Percentiles rank a stretch among this genome's conserved stretches.
Evolutionary conservation across 306 rosid genomes (phyloP).

Genomic region (Sicyos baderoa): DNA sequence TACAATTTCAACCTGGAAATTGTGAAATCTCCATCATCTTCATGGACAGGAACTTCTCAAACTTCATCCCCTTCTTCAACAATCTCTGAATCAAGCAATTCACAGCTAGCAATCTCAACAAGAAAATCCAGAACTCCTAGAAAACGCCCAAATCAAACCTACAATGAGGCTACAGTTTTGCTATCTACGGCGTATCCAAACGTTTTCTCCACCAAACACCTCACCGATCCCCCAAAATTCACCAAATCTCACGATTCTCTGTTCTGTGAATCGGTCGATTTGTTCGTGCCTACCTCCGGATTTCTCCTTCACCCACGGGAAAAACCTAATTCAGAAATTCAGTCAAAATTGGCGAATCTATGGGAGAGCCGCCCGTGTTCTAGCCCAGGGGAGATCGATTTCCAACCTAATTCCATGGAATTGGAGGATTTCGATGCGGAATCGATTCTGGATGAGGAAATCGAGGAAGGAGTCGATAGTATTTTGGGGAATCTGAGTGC

Average conservation of each 20-base stretch:
- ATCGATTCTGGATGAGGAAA: slow-evolving; percentile 80
- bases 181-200: slow-evolving; percentile 84
- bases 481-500: slow-evolving; percentile 56
- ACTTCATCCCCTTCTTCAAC: slow-evolving; percentile 73
- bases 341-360: slow-evolving; percentile 29
- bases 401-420: slow-evolving; percentile 37
- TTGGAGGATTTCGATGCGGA: slow-evolving; percentile 72
- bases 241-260: slow-evolving; percentile 32
- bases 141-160: slow-evolving; percentile 85
- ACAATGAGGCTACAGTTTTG: slow-evolving; percentile 82
- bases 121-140: slow-evolving; percentile 66
- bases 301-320: slow-evolving; percentile 38
- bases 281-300: slow-evolving; percentile 46
- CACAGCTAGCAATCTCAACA: slow-evolving; percentile 41
- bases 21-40: slow-evolving; percentile 47
- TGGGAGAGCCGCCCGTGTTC: slow-evolving; percentile 36
- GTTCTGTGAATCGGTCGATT: slow-evolving; percentile 35
- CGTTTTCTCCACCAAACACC: slow-evolving; percentile 53
- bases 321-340: slow-evolving; percentile 27
- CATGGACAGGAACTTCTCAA: slow-evolving; percentile 49
- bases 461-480: slow-evolving; percentile 79
- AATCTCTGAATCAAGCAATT: slow-evolving; percentile 35
- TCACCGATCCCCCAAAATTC: slow-evolving; percentile 30
- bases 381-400: slow-evolving; percentile 69
- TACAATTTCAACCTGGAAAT: slow-evolving; percentile 75